Conservation (phyloP, 371 early-diverging fungal genomes). For the Batkoa obscura region DNA sequence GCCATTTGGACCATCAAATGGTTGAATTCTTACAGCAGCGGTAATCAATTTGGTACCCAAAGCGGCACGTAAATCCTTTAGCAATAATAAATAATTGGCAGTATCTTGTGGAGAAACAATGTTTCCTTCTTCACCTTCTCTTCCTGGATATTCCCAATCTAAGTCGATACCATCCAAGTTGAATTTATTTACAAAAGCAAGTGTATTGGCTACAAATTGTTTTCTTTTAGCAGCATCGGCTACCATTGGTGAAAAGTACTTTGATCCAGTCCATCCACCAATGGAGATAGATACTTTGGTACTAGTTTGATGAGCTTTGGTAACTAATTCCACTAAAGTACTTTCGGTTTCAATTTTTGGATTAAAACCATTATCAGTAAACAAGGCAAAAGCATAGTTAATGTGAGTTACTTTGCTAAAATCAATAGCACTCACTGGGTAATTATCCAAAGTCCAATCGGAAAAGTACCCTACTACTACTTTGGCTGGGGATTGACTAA, state of each 20-base stretch:
- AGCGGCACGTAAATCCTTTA: conserved; percentile 37
- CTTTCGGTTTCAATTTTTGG: not conserved
- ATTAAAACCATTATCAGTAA: conserved; percentile 8
- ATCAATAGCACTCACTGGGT: not conserved
- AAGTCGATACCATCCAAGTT: conserved; percentile 27
- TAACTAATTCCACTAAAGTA: not conserved
- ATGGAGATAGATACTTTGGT: conserved; percentile 35
- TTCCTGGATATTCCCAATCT: conserved; percentile 66
- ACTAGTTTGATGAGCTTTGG: conserved; percentile 11
- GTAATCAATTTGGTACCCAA: conserved; percentile 39
- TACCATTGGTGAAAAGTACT: conserved; percentile 34
- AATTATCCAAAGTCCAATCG: conserved; percentile 5
- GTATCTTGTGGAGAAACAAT: conserved; percentile 25
- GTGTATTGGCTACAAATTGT: conserved; percentile 24
- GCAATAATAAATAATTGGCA: conserved; percentile 28
- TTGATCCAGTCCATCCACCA: conserved; percentile 61
- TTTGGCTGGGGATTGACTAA: not conserved
- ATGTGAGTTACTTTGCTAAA: conserved; percentile 15
- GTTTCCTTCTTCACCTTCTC: conserved; percentile 46
- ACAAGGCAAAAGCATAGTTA: conserved; percentile 17
- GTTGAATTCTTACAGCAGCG: conserved; percentile 44
- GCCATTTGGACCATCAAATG: conserved; percentile 32
- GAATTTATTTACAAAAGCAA: conserved; percentile 3
- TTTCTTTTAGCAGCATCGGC: conserved; percentile 17
- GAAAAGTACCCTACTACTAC: conserved; percentile 3